Evolutionary conservation across 176 grass and related monocot species (phyloP), one percentile per base, ranked within the genome.

Genomic region (Oryza nivara): DNA sequence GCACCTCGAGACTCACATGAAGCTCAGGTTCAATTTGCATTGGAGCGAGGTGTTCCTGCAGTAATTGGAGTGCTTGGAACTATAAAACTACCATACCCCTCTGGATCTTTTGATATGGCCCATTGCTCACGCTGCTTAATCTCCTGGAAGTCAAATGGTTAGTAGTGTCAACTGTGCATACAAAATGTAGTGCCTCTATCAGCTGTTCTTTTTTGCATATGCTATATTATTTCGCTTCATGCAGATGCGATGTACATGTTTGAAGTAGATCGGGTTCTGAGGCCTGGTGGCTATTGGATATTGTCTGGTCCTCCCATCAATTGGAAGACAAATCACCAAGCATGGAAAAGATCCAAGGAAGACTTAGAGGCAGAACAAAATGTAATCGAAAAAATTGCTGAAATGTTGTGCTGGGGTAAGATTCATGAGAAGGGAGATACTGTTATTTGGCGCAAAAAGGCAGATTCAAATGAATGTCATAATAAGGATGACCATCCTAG

Each of bases 351-450:
- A 78, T 84, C 91, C 30, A 87, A 87, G 81, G 75, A 92, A 80
- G 94, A 91, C 73, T 66, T 77, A 30, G 82, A 96, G 36, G 81
- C 69, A 52, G 86, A 92, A 73, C 85, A 90, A 80, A 81, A 51
- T 23, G 85, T 11, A 70, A 96, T 93, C 45, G 86, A 93, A 76
- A 83, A 82, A 35, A 67, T 91, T 79, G 91, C 94, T 80, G 78
- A 96, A 84, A 89, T 85, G 91, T 88, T 96, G 83, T 96, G 94
- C 83, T 96, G 91, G 94, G 74, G 86, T 72, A 96, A 96, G 82
- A 87, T 91, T 9, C 76, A 89, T 65, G 94, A 93, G 84, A 88
- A 93, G 71, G 88, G 82, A 71, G 86, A 96, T 89, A 87, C 73
- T 93, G 81, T 77, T 68, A 89, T 96, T 85, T 96, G 94, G 94